phyloP scores from a whole-genome alignment of 169 alveolate species.

The Eimeria tenella region DNA sequence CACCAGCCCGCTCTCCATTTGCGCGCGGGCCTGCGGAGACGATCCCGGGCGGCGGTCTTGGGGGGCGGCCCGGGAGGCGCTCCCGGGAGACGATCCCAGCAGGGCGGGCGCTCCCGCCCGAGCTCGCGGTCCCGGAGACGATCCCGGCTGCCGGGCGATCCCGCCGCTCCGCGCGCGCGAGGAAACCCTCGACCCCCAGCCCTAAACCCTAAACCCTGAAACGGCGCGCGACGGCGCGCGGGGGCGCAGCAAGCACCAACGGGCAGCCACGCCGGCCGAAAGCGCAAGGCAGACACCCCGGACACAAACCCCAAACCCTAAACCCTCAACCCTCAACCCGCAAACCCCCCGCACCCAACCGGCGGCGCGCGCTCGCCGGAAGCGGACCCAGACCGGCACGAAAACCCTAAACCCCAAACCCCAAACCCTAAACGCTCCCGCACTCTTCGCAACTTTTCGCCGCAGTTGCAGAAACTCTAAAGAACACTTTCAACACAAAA shows the following conservation, averaged over 20 bases:
- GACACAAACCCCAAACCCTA: conserved; percentile 22
- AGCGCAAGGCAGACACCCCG: not conserved
- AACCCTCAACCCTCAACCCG: not conserved
- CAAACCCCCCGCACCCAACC: not conserved
- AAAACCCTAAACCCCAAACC: not conserved
- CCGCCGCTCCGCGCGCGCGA: no score
- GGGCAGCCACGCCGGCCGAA: no score
- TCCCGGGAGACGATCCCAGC: not conserved
- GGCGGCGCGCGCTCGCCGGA: no score
- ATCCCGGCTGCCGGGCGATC: no score
- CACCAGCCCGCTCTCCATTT: conserved; percentile 64
- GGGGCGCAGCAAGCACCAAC: no score
- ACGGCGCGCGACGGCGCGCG: not conserved
- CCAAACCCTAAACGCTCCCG: not conserved
- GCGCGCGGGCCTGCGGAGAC: not conserved
- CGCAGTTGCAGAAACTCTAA: not conserved
- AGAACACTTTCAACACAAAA: not conserved
- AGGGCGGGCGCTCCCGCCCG: not conserved
- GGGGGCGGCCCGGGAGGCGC: not conserved
- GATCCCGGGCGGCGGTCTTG: not conserved
- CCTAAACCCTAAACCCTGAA: not conserved
- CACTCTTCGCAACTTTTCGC: not conserved
- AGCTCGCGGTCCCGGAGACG: no score
- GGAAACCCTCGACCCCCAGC: not conserved
- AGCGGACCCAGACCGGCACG: not conserved